phyloP scores from a whole-genome alignment of 179 eudicot species.

The Pouteria campechiana region DNA sequence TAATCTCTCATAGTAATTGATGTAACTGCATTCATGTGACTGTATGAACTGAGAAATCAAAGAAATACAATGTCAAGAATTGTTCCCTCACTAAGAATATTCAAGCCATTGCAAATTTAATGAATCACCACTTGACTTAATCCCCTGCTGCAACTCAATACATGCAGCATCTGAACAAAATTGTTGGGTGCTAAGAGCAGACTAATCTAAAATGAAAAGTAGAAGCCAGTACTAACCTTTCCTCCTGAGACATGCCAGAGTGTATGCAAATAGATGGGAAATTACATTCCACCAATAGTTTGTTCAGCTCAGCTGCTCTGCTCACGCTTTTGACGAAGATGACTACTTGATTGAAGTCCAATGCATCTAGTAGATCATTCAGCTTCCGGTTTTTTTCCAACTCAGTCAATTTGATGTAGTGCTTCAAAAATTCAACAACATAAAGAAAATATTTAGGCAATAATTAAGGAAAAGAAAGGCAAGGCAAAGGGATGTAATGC shows the following conservation, averaged over 20 bases:
- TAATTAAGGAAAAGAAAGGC: background rate
- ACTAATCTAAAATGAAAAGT: no score
- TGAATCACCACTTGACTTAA: no score
- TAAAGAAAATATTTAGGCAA: background rate
- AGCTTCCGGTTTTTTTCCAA: constrained; percentile 90
- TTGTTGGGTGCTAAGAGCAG: no score
- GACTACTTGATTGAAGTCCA: constrained; percentile 96
- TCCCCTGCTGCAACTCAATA: no score
- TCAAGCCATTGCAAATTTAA: no score
- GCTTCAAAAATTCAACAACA: constrained; percentile 32
- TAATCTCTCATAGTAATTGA: no score
- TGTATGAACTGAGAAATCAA: no score
- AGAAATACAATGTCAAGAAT: no score
- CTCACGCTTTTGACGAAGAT: constrained; percentile 92
- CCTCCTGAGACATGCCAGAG: constrained; percentile 98
- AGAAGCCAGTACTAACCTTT: constrained; percentile 34
- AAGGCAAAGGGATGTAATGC: background rate
- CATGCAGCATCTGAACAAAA: no score
- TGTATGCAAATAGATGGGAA: constrained; percentile 96
- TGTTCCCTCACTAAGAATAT: no score
- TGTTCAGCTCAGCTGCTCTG: constrained; percentile 90
- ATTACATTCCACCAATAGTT: constrained; percentile 84
- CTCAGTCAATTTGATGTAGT: constrained; percentile 86
- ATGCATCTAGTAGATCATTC: constrained; percentile 90
- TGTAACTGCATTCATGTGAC: no score